Base-by-base conservation (phyloP, 177 flowering plant genomes). In the Telopea speciosissima region DNA sequence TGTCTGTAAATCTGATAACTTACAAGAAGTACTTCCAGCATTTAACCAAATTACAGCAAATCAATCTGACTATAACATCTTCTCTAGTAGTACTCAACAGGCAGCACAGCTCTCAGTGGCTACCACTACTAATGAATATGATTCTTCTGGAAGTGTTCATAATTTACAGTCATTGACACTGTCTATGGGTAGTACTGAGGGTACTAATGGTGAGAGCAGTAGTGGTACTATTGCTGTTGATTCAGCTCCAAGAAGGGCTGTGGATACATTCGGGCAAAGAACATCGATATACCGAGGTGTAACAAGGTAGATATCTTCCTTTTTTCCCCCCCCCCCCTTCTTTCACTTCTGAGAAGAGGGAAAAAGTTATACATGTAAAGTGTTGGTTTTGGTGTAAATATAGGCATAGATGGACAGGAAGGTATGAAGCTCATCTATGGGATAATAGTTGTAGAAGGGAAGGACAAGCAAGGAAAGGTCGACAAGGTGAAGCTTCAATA, bases 401-500 rank as follows among this genome's bases (percentile, higher is more conserved):
- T 68, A 92, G 97, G 86, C 97, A 92, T 87, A 82, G 97, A 69
- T 92, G 93, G 92, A 92, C 97, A 24, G 97, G 97, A 66, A 83
- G 96, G 63, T 92, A 92, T 80, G 97, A 92, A 81, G 97, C 97
- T 45, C 97, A 92, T 81, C 84, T 92, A 19, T 92, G 97, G 97
- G 97, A 92, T 76, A 92, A 92, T 72, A 90, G 92, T 71, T 89
- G 97, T 66, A 83, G 93, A 74, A 87, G 93, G 74, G 97, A 92
- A 81, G 97, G 96, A 0, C 96, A 90, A 70, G 85, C 96, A 24
- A 85, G 96, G 72, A 92, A 90, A 79, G 97, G 97, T 25, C 87
- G 93, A 54, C 97, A 92, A 87, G 97, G 97, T 91, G 72, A 4
- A 36, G 12, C 36, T 23, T 70, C 62, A 68, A 31, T 12, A 2